A percentile compares a stretch with the other conserved stretches of the same genome.
These are phyloP conservation scores for Fusarium xylarioides DNA, from an alignment of 2,329 filamentous ascomycete species.

Conservation along the genomic window DNA sequence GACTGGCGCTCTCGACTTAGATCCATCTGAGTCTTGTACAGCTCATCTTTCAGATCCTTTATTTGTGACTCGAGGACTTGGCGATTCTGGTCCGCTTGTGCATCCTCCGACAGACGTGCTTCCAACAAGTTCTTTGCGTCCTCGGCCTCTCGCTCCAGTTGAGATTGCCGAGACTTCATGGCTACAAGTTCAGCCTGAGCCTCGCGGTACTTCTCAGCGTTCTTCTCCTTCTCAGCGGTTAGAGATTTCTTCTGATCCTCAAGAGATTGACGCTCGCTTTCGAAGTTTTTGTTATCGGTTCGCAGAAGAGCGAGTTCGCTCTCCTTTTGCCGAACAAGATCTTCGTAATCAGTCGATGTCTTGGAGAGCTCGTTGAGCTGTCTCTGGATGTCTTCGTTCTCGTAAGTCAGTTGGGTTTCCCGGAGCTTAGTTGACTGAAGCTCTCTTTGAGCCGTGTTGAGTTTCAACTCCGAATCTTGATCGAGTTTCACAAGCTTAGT, in stretches of 20 bases:
- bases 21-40: constrained; percentile 87
- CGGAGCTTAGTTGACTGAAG: constrained; percentile 77
- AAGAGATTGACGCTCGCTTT: constrained; percentile 80
- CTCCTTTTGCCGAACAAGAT: constrained; percentile 91
- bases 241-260: constrained; percentile 81
- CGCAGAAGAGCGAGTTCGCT: constrained; percentile 89
- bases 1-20: constrained; percentile 92
- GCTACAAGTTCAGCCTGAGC: constrained; percentile 89
- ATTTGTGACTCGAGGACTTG: constrained; percentile 88
- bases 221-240: constrained; percentile 78
- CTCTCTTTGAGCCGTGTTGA: constrained; percentile 81
- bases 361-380: constrained; percentile 88
- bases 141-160: constrained; percentile 86
- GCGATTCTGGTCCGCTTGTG: constrained; percentile 81
- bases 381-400: constrained; percentile 84
- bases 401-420: constrained; percentile 78
- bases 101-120: constrained; percentile 88
- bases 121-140: constrained; percentile 89
- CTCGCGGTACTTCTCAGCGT: constrained; percentile 79
- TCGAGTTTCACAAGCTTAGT: constrained; percentile 83
- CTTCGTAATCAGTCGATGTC: constrained; percentile 94
- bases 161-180: constrained; percentile 82
- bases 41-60: constrained; percentile 83
- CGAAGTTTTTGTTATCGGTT: constrained; percentile 82
- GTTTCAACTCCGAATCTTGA: constrained; percentile 87